Conservation (phyloP, 2,329 filamentous ascomycete species). For the Diaporthe ampelina region DNA sequence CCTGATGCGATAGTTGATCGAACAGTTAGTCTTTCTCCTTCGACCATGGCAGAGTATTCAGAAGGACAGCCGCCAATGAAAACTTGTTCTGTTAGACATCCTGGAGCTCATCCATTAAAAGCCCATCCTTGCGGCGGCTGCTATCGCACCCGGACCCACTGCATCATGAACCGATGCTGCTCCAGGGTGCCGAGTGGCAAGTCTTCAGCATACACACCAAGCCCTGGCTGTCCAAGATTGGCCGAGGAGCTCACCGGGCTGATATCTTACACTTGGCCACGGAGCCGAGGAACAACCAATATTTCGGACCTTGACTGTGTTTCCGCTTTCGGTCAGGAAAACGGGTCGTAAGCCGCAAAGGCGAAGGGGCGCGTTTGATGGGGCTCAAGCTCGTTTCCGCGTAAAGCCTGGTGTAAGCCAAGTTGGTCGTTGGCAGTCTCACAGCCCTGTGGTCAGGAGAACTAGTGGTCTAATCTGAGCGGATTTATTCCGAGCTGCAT, state of each 20-base stretch:
- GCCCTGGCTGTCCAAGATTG: neutral
- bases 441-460: constrained; percentile 13
- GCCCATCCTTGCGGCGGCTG: neutral
- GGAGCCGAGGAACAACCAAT: too few relatives aligned
- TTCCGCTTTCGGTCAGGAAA: neutral
- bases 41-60: neutral
- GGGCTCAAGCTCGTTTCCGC: neutral
- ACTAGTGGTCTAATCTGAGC: neutral
- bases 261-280: neutral
- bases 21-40: neutral
- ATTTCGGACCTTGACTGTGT: neutral
- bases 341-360: neutral
- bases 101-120: neutral
- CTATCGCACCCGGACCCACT: neutral
- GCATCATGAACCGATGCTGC: neutral
- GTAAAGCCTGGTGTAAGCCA: constrained; percentile 1
- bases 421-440: constrained; percentile 6
- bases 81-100: neutral
- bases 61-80: too few relatives aligned
- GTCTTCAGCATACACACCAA: neutral
- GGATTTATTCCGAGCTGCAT: constrained; percentile 12
- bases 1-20: neutral
- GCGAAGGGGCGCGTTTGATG: neutral
- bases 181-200: neutral
- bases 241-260: neutral